A percentile compares a stretch with the other conserved stretches of the same genome.
phyloP scores from a whole-genome alignment of 352 stramenopile genomes.

The Phytophthora multivora region DNA sequence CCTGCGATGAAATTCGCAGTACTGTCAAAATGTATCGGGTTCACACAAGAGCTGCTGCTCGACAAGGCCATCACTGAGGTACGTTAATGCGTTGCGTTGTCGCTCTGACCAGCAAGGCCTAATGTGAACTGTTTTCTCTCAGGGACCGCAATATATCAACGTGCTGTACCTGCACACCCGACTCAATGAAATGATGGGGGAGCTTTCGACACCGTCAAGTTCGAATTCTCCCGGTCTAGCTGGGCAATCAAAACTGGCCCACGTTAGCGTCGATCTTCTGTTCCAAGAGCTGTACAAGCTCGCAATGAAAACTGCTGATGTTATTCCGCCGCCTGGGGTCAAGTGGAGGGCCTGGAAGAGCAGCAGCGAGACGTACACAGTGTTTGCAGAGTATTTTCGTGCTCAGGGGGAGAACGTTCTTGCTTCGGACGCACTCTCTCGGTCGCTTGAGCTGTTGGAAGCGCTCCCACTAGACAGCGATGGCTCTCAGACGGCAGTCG shows the following conservation, averaged over 20 bases:
- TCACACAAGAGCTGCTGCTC: conserved; percentile 56
- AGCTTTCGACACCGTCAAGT: conserved; percentile 5
- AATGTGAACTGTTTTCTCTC: neutral
- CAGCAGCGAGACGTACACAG: conserved; percentile 49
- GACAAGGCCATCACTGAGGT: conserved; percentile 43
- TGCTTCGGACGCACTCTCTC: conserved; percentile 54
- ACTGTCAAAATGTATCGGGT: conserved; percentile 55
- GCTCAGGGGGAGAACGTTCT: conserved; percentile 46
- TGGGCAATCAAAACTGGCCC: conserved; percentile 20
- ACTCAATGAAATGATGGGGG: conserved; percentile 57
- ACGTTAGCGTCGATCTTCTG: conserved; percentile 41
- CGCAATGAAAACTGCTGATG: conserved; percentile 6
- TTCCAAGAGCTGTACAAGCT: conserved; percentile 52
- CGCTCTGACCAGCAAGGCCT: neutral
- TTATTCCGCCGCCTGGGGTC: conserved; percentile 16
- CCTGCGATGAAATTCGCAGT: conserved; percentile 21
- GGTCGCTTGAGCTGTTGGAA: conserved; percentile 55
- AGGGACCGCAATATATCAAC: conserved; percentile 42
- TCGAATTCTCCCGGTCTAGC: neutral
- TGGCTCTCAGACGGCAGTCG: neutral
- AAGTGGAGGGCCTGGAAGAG: conserved; percentile 47
- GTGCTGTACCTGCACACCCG: conserved; percentile 71
- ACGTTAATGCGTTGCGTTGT: neutral
- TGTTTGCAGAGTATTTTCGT: conserved; percentile 58
- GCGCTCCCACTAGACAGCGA: neutral